Evolutionary conservation across 2,329 filamentous ascomycete genomes (phyloP).

Genomic region (Colletotrichum magnum): DNA sequence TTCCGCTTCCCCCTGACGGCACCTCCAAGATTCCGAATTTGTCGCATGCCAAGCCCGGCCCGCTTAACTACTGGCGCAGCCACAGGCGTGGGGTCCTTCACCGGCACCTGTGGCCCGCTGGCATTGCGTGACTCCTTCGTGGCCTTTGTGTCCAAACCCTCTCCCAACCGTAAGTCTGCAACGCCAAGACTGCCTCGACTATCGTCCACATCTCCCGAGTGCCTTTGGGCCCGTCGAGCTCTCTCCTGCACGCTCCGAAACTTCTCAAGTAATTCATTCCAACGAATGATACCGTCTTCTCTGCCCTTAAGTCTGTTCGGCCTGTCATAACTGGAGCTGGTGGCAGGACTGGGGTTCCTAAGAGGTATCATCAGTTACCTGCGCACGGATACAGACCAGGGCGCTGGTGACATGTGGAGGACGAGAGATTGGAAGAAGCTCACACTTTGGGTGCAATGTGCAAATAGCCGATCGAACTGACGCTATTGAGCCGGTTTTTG

Average conservation of each 20-base stretch:
- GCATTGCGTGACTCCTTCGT: constrained; percentile 57
- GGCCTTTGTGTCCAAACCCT: constrained; percentile 57
- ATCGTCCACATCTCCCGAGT: constrained; percentile 67
- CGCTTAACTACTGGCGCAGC: constrained; percentile 66
- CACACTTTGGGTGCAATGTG: constrained; percentile 86
- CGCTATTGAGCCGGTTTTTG: constrained; percentile 96
- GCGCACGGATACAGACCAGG: too few relatives aligned
- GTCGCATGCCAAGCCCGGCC: constrained; percentile 72
- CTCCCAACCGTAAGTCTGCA: constrained; percentile 53
- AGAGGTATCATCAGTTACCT: constrained; percentile 24
- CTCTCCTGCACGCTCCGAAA: constrained; percentile 93
- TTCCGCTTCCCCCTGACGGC: constrained; percentile 75
- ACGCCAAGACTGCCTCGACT: constrained; percentile 59
- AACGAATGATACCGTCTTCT: constrained; percentile 88
- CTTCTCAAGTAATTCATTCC: constrained; percentile 94
- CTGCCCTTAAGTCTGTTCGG: constrained; percentile 84
- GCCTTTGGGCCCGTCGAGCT: constrained; percentile 78
- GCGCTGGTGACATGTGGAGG: too few relatives aligned
- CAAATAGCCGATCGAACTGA: constrained; percentile 95
- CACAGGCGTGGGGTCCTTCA: constrained; percentile 62
- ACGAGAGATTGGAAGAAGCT: constrained; percentile 47
- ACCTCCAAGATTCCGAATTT: constrained; percentile 80
- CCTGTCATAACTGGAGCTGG: constrained; percentile 75
- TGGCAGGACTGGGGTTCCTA: constrained; percentile 57
- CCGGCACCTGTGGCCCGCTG: constrained; percentile 55